Base-by-base conservation (phyloP, 2,329 filamentous ascomycete species). In the Whalleya microplaca region DNA sequence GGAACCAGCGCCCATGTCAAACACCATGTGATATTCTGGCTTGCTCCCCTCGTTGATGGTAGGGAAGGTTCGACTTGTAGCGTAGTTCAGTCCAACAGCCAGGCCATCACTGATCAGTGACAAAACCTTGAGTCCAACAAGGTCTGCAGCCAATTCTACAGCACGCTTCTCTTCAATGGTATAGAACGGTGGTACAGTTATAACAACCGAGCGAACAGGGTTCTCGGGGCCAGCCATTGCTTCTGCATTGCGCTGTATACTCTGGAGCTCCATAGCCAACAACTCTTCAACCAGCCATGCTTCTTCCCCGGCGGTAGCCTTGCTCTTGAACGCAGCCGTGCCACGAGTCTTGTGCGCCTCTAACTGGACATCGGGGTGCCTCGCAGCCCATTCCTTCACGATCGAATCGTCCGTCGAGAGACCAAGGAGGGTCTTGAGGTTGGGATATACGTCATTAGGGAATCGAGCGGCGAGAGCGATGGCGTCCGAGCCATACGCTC, bases 1-100 rank as follows among this genome's bases (percentile, higher is more conserved):
- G 45, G 92, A 97, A 3, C 95, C 95, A 64, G 95, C 93, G 64
- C 95, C 95, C 93, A 99, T 98, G 72, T 99, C 95, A 70, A 95
- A 99, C 27, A 99, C 86, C 72, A 99, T 78, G 76, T 99, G 92
- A 67, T 93, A 85, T 75, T 99, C 95, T 0, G 95, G 89, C 78
- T 92, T 92, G 63, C 84, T 89, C 52, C 91, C 92, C 51, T 95
- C 88, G 53, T 85, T 90, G 58, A 95, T 80, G 66, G 85, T 92
- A 40, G 93, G 92, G 75, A 98, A 99, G 16, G 90, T 92, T 68
- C 95, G 86, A 69, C 85, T 90, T 23, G 92, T 97, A 43, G 95
- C 95, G 74, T 98, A 99, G 77, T 99, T 96, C 65, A 99, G 77
- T 21, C 92, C 95, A 55, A 99, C 94, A 29, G 95, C 92, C 59